Percentiles rank a stretch among this genome's conserved stretches.
Conservation (phyloP, 2,329 filamentous ascomycete genomes). For the Hymenoscyphus fraxineus region DNA sequence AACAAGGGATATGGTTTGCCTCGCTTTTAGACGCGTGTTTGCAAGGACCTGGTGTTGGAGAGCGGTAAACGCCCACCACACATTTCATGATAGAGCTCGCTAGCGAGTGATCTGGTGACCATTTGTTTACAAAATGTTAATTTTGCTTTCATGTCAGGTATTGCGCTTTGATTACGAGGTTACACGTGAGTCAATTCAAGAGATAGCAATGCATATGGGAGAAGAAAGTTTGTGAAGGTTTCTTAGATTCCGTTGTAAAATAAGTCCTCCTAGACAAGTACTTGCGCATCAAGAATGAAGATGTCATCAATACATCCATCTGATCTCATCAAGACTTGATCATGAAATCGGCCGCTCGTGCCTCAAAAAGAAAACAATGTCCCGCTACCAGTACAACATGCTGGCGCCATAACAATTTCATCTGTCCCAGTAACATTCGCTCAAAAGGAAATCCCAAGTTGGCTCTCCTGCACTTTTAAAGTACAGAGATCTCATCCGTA, state of each 20-base stretch:
- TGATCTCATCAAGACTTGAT: slow-evolving; percentile 1
- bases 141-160: too few relatives aligned
- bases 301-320: neutral
- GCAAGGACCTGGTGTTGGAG: neutral
- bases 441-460: neutral
- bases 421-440: neutral
- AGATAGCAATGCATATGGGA: too few relatives aligned
- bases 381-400: neutral
- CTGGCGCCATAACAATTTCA: neutral
- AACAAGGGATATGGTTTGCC: neutral
- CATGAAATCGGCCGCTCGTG: neutral
- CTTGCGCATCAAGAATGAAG: slow-evolving; percentile 1
- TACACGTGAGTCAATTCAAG: too few relatives aligned
- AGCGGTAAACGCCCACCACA: neutral
- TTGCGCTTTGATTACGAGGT: too few relatives aligned
- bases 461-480: neutral
- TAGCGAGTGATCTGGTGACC: neutral
- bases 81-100: neutral
- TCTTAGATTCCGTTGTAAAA: neutral
- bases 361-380: neutral
- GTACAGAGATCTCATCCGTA: neutral
- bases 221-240: neutral
- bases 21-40: neutral
- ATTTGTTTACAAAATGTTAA: neutral
- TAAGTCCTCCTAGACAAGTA: neutral